These are phyloP conservation scores for Coemansia sp. DNA, from an alignment of 192 early-diverging fungal genomes.

Conservation along the genomic window DNA sequence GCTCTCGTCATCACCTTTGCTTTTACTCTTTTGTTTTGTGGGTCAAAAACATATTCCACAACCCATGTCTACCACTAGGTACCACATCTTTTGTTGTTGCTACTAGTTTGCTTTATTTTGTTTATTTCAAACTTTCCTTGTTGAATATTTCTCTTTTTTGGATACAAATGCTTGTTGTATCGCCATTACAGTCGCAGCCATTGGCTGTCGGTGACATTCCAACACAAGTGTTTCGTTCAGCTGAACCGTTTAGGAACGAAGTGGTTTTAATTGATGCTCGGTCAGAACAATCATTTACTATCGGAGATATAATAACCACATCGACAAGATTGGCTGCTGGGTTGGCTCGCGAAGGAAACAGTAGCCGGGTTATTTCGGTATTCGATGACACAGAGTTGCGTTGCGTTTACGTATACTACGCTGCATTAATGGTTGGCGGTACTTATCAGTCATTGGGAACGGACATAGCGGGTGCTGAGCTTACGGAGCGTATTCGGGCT, in stretches of 20 bases:
- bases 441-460: conserved; percentile 45
- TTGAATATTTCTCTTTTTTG: no score
- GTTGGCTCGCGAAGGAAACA: conserved; percentile 15
- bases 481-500: conserved; percentile 19
- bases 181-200: conserved; percentile 29
- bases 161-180: conserved; percentile 34
- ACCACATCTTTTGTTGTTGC: background rate
- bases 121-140: no score
- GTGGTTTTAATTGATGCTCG: conserved; percentile 38
- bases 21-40: background rate
- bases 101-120: background rate
- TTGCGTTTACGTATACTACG: conserved; percentile 44
- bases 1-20: background rate
- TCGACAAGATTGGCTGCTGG: conserved; percentile 37
- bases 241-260: conserved; percentile 24
- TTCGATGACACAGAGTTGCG: conserved; percentile 35
- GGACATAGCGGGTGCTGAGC: conserved; percentile 3
- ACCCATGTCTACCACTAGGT: no score
- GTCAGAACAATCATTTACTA: conserved; percentile 32
- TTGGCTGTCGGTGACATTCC: conserved; percentile 45
- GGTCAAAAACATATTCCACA: no score
- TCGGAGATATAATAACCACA: conserved; percentile 31
- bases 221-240: conserved; percentile 37
- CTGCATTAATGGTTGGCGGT: conserved; percentile 42
- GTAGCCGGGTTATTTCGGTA: conserved; percentile 29